phyloP scores from a whole-genome alignment of 352 stramenopile genomes.

The Pseudoperonospora humuli region DNA sequence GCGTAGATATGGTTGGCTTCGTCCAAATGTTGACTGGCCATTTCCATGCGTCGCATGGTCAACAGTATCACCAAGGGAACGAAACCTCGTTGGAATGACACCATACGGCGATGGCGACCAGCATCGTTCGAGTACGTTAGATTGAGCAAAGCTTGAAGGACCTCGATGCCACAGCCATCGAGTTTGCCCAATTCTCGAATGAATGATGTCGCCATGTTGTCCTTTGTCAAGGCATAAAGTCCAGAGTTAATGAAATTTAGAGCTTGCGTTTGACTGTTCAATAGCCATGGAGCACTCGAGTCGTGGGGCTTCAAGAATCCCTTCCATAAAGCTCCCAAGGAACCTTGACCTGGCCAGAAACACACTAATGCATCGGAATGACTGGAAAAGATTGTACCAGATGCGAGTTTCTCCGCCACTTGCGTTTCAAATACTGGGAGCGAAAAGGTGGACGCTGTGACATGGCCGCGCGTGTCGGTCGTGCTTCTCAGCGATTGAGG shows the following conservation, averaged over 20 bases:
- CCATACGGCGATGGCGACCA: constrained; percentile 17
- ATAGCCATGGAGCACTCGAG: constrained; percentile 7
- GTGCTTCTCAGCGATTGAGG: background rate
- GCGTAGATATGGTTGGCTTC: constrained; percentile 35
- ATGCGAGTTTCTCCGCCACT: constrained; percentile 15
- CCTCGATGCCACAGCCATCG: constrained; percentile 18
- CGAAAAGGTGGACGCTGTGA: constrained; percentile 9
- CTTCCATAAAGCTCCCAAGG: constrained; percentile 25
- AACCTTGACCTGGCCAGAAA: constrained; percentile 16
- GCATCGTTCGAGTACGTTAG: constrained; percentile 26
- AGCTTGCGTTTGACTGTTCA: constrained; percentile 29
- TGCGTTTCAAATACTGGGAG: constrained; percentile 10
- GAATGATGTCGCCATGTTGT: constrained; percentile 24
- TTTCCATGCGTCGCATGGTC: constrained; percentile 26
- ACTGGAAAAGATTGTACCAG: constrained; percentile 10
- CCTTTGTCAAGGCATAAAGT: constrained; percentile 28
- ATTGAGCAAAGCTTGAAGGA: constrained; percentile 23
- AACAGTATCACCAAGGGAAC: constrained; percentile 29
- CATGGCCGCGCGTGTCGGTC: background rate
- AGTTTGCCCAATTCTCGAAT: constrained; percentile 26
- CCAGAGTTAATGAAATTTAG: constrained; percentile 37
- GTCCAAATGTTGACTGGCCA: constrained; percentile 29
- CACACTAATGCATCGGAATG: constrained; percentile 23
- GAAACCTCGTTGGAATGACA: constrained; percentile 33
- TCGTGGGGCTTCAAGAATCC: constrained; percentile 20